These are phyloP conservation scores for Beverwykella pulmonaria DNA, from an alignment of 495 filamentous ascomycete species.

Conservation along the genomic window DNA sequence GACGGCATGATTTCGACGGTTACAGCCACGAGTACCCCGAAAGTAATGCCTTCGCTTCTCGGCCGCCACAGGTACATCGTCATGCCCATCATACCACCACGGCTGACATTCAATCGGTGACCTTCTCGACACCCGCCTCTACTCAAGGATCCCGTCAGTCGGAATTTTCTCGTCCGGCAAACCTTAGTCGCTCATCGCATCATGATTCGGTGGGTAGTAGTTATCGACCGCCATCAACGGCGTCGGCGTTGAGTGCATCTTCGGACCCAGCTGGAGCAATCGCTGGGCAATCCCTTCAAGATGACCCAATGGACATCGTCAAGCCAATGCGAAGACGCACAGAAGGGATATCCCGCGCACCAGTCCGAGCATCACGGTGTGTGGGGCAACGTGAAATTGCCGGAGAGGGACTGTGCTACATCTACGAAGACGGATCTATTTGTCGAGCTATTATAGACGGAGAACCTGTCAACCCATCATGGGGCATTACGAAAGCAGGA, in stretches of 20 bases:
- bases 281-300: constrained; percentile 9
- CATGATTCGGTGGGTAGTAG: constrained; percentile 14
- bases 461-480: constrained; percentile 83
- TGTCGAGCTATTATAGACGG: constrained; percentile 85
- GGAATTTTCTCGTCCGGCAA: constrained; percentile 21
- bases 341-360: constrained; percentile 24
- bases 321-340: constrained; percentile 27
- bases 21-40: constrained; percentile 27
- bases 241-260: constrained; percentile 11
- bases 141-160: constrained; percentile 5
- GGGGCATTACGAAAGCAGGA: constrained; percentile 91
- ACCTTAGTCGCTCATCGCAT: constrained; percentile 4
- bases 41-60: constrained; percentile 20
- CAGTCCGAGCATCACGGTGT: constrained; percentile 26
- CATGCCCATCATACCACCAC: constrained; percentile 11
- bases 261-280: constrained; percentile 6
- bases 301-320: constrained; percentile 30
- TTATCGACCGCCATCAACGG: constrained; percentile 14
- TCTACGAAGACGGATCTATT: constrained; percentile 84
- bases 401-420: constrained; percentile 80
- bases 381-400: constrained; percentile 57
- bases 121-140: constrained; percentile 13
- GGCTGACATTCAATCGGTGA: constrained; percentile 11
- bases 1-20: constrained; percentile 35
- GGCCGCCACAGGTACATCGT: constrained; percentile 29